Conservation (phyloP, 768 basidiomycete species). For the Boletales sp. region DNA sequence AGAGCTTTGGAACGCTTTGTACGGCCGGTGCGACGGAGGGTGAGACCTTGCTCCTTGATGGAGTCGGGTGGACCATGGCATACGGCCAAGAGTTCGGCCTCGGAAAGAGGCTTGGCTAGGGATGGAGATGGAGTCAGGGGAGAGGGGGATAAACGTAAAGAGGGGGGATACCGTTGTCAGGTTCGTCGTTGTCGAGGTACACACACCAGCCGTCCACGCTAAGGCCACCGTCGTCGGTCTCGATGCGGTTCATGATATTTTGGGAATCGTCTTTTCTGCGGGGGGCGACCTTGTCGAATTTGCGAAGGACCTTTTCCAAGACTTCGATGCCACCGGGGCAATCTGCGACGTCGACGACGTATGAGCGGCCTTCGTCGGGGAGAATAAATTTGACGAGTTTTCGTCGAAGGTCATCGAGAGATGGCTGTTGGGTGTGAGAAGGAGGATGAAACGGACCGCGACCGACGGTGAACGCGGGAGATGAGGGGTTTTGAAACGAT, state of each 20-base stretch:
- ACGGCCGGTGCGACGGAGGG: constrained; percentile 55
- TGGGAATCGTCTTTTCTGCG: constrained; percentile 43
- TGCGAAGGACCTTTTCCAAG: constrained; percentile 83
- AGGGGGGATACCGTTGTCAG: constrained; percentile 40
- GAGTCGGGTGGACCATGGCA: constrained; percentile 80
- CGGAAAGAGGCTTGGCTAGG: constrained; percentile 71
- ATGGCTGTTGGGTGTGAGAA: constrained; percentile 42
- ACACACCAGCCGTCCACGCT: constrained; percentile 90
- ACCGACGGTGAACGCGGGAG: constrained; percentile 54
- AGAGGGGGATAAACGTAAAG: too few species aligned
- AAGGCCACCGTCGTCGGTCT: constrained; percentile 69
- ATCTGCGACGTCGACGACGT: constrained; percentile 76
- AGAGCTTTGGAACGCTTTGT: constrained; percentile 41
- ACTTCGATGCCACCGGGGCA: constrained; percentile 83
- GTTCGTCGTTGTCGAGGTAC: constrained; percentile 59
- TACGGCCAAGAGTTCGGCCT: constrained; percentile 76
- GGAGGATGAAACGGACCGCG: constrained; percentile 55
- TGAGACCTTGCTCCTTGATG: constrained; percentile 74
- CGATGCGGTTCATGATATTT: constrained; percentile 49
- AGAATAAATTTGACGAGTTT: constrained; percentile 87
- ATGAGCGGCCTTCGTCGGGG: constrained; percentile 75
- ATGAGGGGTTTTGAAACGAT: constrained; percentile 50
- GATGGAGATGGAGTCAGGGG: too few species aligned
- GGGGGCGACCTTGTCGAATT: constrained; percentile 66
- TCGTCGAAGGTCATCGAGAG: constrained; percentile 74